Base-by-base conservation (phyloP, 345 rosid species). In the Brassica juncea region DNA sequence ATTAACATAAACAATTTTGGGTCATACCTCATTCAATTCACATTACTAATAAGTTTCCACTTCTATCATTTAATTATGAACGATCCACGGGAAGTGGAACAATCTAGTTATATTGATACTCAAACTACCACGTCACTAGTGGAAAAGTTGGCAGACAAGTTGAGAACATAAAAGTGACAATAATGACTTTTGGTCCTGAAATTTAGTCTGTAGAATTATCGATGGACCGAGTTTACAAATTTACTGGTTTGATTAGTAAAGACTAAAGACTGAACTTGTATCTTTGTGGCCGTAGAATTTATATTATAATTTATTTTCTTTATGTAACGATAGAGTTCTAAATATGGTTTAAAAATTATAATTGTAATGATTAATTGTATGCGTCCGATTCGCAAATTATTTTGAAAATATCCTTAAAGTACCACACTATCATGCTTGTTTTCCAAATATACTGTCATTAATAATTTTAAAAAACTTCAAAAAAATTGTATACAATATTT, bases 101-200 rank as follows among this genome's bases (percentile, higher is more conserved):
- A 58, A 58, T 58, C 31, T 58, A 23, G 25, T 23, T 23, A 23
- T 23, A 23, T 52, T 59, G 64, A 59, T 21, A 59, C 32, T 59
- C 32, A 59, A 59, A 25, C 64, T 25, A 59, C 64, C 64, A 25
- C 64, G 64, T 59, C 64, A 59, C 25, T 32, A 59, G 30, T 59
- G 32, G 32, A 23, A 59, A 59, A 59, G 7, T 59, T 59, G 64
- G 15, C 32, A 25, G n/a, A 10, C 64, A 25, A 58, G 63, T 58
- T 58, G 63, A 9, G 63, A 23, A 21, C 63, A 25, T 8, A 25
- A 25, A 23, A 27, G 32, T 59, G 7, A 8, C n/a, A 23, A 23
- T 23, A 8, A 8, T 4, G 15, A 4, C 64, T 4, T 25, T 9
- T 23, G 62, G 62, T 58, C 62, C 31, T 0, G 14, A 59, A 23